Conservation (phyloP, 345 rosid genomes). For the Litchi chinensis region DNA sequence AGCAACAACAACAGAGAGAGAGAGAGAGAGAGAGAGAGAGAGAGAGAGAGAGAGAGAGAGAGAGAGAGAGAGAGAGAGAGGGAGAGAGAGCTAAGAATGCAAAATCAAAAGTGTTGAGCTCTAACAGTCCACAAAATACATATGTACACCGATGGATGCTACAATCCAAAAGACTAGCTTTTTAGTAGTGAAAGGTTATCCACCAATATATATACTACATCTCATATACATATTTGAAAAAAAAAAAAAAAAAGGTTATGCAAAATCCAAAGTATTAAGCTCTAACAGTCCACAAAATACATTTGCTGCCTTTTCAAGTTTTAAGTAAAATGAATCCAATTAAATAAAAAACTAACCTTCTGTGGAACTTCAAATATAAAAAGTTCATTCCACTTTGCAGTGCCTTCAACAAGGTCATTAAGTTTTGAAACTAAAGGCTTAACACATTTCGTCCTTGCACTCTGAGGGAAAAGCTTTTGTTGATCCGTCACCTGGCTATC, state of each 20-base stretch:
- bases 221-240: too few relatives aligned
- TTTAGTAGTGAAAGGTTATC: too few relatives aligned
- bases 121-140: not conserved
- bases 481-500: constrained; percentile 81
- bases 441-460: constrained; percentile 97
- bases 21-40: too few relatives aligned
- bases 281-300: not conserved
- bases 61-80: too few relatives aligned
- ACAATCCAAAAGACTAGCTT: too few relatives aligned
- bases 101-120: not conserved
- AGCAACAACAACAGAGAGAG: too few relatives aligned
- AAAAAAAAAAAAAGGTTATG: too few relatives aligned
- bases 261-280: not conserved
- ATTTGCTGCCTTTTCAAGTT: not conserved
- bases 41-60: too few relatives aligned
- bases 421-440: constrained; percentile 59
- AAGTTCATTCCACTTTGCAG: constrained; percentile 90
- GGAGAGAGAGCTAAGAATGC: too few relatives aligned
- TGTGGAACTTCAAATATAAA: constrained; percentile 94
- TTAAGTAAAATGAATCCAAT: not conserved
- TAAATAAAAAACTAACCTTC: constrained; percentile 48
- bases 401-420: constrained; percentile 45
- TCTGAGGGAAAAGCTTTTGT: constrained; percentile 91
- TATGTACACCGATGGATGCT: too few relatives aligned
- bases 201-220: too few relatives aligned